Evolutionary conservation across 2,329 filamentous ascomycete genomes (phyloP).

Genomic region (Myriosclerotinia duriaeana): DNA sequence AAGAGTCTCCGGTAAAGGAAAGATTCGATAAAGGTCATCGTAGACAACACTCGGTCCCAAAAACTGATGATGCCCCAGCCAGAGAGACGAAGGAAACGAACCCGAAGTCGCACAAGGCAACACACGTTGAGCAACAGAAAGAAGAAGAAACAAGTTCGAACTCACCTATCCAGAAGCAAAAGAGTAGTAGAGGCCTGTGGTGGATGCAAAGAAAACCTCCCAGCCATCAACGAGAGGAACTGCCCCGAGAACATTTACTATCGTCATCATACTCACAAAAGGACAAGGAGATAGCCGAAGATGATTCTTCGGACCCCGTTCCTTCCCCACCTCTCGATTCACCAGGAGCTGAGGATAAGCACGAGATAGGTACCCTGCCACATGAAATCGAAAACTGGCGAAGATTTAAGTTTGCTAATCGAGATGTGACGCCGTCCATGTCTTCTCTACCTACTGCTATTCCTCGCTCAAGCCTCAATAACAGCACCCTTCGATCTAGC

Average conservation of each 20-base stretch:
- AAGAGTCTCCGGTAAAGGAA: slow-evolving; percentile 14
- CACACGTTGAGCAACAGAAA: background rate
- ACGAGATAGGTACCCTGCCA: slow-evolving; percentile 7
- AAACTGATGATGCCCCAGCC: background rate
- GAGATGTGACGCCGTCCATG: slow-evolving; percentile 21
- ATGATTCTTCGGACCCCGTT: background rate
- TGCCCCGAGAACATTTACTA: slow-evolving; percentile 5
- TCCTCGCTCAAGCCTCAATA: slow-evolving; percentile 23
- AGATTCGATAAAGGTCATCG: slow-evolving; percentile 15
- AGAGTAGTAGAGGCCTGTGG: slow-evolving; percentile 22
- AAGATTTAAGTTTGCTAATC: slow-evolving; percentile 8
- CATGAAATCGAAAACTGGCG: slow-evolving; percentile 16
- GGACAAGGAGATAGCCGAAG: slow-evolving; percentile 8
- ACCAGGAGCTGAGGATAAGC: background rate
- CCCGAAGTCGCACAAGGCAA: slow-evolving; percentile 1
- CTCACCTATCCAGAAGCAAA: slow-evolving; percentile 13
- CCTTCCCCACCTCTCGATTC: slow-evolving; percentile 9
- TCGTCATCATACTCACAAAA: slow-evolving; percentile 9
- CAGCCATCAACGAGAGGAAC: slow-evolving; percentile 9
- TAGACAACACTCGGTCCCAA: background rate
- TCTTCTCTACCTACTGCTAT: slow-evolving; percentile 21
- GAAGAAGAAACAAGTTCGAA: background rate
- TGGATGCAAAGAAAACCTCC: slow-evolving; percentile 21
- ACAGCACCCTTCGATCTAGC: slow-evolving; percentile 14
- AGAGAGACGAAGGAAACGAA: slow-evolving; percentile 1